Conservation (phyloP, 106 monocot species). For the Hemerocallis citrina region DNA sequence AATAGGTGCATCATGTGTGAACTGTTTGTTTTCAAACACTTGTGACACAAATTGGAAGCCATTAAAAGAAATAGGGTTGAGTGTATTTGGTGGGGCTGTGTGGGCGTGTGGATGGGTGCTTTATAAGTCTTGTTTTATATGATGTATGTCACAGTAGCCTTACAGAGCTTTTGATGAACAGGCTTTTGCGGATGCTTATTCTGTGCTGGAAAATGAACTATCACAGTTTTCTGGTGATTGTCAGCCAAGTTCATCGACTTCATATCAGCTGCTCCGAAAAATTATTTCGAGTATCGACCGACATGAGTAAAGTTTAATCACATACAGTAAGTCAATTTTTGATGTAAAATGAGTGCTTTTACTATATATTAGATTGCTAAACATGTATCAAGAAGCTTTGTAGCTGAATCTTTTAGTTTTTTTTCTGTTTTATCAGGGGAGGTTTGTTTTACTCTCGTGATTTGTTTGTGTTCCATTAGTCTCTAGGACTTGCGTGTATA, state of each 20-base stretch:
- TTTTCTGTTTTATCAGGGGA: too few species aligned
- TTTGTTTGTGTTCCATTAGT: too few species aligned
- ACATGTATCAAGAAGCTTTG: not conserved
- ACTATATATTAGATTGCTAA: not conserved
- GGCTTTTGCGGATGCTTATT: slow-evolving; percentile 89
- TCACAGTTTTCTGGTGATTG: slow-evolving; percentile 24
- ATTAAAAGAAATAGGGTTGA: too few species aligned
- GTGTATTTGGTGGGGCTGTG: too few species aligned
- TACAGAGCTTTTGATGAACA: slow-evolving; percentile 19
- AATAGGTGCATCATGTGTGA: too few species aligned
- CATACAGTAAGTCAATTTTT: not conserved
- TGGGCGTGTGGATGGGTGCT: too few species aligned
- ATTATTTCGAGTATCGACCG: slow-evolving; percentile 61
- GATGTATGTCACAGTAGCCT: not conserved
- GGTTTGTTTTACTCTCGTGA: too few species aligned
- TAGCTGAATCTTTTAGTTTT: not conserved
- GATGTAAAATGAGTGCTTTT: not conserved
- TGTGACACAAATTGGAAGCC: too few species aligned
- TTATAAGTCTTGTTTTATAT: too few species aligned
- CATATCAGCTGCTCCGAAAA: slow-evolving; percentile 47
- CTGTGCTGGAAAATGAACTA: slow-evolving; percentile 48
- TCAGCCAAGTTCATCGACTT: slow-evolving; percentile 7
- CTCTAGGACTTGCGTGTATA: too few species aligned
- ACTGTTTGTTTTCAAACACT: too few species aligned
- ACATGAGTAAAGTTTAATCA: slow-evolving; percentile 10